A percentile compares a stretch with the other conserved stretches of the same genome.
Evolutionary conservation across 192 early-diverging fungal genomes (phyloP).

Genomic region (Globomyces pollinis-pini): DNA sequence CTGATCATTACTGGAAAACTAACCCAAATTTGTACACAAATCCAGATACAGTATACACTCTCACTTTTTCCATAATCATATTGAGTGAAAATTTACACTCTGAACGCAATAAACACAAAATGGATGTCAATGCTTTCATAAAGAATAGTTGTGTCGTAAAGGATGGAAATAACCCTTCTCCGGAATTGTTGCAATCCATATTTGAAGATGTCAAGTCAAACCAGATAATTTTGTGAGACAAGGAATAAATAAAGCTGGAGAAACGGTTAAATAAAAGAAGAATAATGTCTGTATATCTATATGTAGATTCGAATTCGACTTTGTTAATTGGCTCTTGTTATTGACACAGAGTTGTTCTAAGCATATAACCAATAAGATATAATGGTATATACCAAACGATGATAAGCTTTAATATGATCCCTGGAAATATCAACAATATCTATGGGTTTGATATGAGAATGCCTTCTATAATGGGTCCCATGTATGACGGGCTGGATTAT

Average conservation of each 20-base stretch:
- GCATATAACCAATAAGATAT: no score
- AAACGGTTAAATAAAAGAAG: no score
- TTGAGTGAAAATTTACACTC: conserved; percentile 57
- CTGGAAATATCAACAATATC: no score
- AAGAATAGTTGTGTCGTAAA: conserved; percentile 76
- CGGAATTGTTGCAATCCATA: conserved; percentile 60
- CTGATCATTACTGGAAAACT: conserved; percentile 54
- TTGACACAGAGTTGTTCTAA: no score
- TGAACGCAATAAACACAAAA: conserved; percentile 47
- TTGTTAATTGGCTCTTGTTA: no score
- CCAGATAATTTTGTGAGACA: conserved; percentile 92
- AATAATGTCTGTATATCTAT: no score
- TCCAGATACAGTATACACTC: conserved; percentile 55
- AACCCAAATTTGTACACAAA: conserved; percentile 52
- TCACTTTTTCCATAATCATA: conserved; percentile 61
- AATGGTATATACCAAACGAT: no score
- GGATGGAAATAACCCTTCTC: conserved; percentile 70
- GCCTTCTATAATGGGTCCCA: no score
- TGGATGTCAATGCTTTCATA: conserved; percentile 49
- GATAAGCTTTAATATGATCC: no score
- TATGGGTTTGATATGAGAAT: no score
- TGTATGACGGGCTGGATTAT: no score
- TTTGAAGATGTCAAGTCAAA: conserved; percentile 74
- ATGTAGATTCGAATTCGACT: no score
- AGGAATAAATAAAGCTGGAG: conserved; percentile 50